These are phyloP conservation scores for Aspergillus eucalypticola DNA, from an alignment of 2,329 filamentous ascomycete species.

Conservation along the genomic window DNA sequence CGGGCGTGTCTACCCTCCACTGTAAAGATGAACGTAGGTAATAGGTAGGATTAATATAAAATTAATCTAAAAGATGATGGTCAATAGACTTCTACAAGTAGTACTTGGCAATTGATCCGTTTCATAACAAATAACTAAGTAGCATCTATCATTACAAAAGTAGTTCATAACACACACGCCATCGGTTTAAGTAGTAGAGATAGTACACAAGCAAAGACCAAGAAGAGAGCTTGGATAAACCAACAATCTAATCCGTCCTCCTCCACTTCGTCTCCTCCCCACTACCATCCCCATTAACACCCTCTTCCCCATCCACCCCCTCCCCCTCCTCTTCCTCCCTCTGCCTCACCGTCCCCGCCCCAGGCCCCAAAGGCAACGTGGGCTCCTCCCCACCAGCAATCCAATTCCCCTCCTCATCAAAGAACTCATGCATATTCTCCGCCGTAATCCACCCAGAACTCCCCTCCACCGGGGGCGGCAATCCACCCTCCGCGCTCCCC, in stretches of 20 bases:
- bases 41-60: neutral
- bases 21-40: slow-evolving; percentile 24
- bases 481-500: slow-evolving; percentile 37
- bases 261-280: slow-evolving; percentile 56
- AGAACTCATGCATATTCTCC: slow-evolving; percentile 83
- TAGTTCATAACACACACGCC: slow-evolving; percentile 1
- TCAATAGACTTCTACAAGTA: neutral
- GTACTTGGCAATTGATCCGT: neutral
- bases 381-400: slow-evolving; percentile 55
- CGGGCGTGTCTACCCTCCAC: slow-evolving; percentile 9
- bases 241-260: slow-evolving; percentile 44
- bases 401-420: slow-evolving; percentile 80
- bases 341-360: slow-evolving; percentile 65
- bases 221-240: no score
- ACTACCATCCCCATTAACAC: slow-evolving; percentile 35
- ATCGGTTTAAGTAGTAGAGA: no score
- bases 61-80: neutral
- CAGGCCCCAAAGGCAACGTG: slow-evolving; percentile 50
- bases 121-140: neutral
- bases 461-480: slow-evolving; percentile 51
- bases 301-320: slow-evolving; percentile 39
- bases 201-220: no score
- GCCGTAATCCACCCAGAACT: slow-evolving; percentile 69
- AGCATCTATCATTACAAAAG: neutral
- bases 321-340: slow-evolving; percentile 57